Evolutionary conservation across 2,329 filamentous ascomycete species (phyloP), one percentile per base, ranked within the genome.

Genomic region (Pseudocercospora crystallina): DNA sequence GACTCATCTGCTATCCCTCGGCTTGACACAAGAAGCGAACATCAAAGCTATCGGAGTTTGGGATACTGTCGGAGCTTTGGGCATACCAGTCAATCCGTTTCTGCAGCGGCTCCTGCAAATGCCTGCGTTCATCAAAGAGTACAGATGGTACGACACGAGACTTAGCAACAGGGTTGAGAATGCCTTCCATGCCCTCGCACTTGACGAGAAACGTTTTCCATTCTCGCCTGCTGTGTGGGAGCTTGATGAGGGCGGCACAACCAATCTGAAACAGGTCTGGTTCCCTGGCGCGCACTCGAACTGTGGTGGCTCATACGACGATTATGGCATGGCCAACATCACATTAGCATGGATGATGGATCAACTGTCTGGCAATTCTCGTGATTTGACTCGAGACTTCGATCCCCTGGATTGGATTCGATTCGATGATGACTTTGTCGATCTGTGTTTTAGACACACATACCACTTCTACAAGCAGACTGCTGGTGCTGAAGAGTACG

Each of bases 251-350:
- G 52, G 53, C 10, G 59, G 61, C 34, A 57, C 51, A 8, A 69
- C 66, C 8, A 65, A 70, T 20, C 63, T 80, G 26, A 70, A 73
- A n/a, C 78, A 81, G 61, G 75, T 77, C 8, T 81, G 79, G 79
- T 81, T 81, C 48, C 77, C 78, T 0, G 79, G 79, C 5, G 73
- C 72, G 29, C 79, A 82, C 57, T 71, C 73, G 7, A 79, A 81
- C 48, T 67, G 80, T 5, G 79, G 79, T 3, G 79, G 78, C 14
- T 75, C 76, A 0, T 68, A 68, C 29, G 54, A 58, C 8, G 68
- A 69, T 33, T 61, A 63, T 8, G 63, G 66, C 5, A 64, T 70
- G 12, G 64, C 69, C 5, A 67, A 73, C 41, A 69, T 73, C 14
- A 69, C 69, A 1, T 57, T 73, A 5, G 70, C 68, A 5, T 73